These are phyloP conservation scores for Ascosphaera aggregata DNA, from an alignment of 2,329 filamentous ascomycete genomes.

Conservation along the genomic window DNA sequence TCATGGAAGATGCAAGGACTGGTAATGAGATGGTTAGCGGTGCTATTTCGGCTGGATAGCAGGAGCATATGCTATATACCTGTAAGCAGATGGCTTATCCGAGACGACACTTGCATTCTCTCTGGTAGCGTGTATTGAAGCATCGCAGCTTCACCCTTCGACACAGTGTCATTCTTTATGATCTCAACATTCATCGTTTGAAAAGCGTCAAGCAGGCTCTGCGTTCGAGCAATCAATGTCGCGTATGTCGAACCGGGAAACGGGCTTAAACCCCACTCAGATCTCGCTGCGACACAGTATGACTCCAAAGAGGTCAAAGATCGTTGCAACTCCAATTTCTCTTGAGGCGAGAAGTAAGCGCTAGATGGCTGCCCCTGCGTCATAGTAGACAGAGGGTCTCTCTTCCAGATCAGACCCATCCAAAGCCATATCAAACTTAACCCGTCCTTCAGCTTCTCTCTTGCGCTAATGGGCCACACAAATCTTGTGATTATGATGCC, in stretches of 20 bases:
- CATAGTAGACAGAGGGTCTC: slow-evolving; percentile 61
- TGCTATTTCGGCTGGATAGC: too few species aligned
- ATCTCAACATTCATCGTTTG: slow-evolving; percentile 92
- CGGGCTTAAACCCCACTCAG: slow-evolving; percentile 75
- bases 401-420: slow-evolving; percentile 90
- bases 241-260: slow-evolving; percentile 56
- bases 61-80: too few species aligned
- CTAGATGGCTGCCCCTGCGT: slow-evolving; percentile 31
- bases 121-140: slow-evolving; percentile 59
- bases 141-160: slow-evolving; percentile 58
- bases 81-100: slow-evolving; percentile 68
- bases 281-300: slow-evolving; percentile 47
- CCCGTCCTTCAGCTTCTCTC: slow-evolving; percentile 71
- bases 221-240: slow-evolving; percentile 55
- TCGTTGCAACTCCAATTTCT: slow-evolving; percentile 68
- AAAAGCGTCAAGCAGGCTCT: slow-evolving; percentile 74
- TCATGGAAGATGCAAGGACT: slow-evolving; percentile 80
- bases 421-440: slow-evolving; percentile 80
- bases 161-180: slow-evolving; percentile 50
- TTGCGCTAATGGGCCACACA: slow-evolving; percentile 83
- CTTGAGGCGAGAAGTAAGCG: slow-evolving; percentile 66
- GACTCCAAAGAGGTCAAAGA: slow-evolving; percentile 52
- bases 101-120: slow-evolving; percentile 55
- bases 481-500: slow-evolving; percentile 72
- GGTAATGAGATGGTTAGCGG: slow-evolving; percentile 22